These are phyloP conservation scores for Coemansia sp. DNA, from an alignment of 192 early-diverging fungal species.

Conservation along the genomic window DNA sequence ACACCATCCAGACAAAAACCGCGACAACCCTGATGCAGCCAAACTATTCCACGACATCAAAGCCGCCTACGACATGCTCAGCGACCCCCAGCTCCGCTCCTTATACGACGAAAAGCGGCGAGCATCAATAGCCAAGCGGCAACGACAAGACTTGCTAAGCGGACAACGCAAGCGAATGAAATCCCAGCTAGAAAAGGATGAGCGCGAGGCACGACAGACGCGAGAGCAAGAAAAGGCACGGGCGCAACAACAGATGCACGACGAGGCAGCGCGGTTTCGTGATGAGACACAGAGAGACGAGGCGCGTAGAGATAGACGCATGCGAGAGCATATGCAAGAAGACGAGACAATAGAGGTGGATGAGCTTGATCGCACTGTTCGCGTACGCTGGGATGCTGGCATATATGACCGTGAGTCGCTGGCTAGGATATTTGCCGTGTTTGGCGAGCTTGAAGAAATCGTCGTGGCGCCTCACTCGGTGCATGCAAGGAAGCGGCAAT, in stretches of 20 bases:
- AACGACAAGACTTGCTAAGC: slow-evolving; percentile 32
- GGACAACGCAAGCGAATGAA: slow-evolving; percentile 49
- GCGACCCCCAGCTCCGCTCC: slow-evolving; percentile 23
- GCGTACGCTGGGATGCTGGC: slow-evolving; percentile 31
- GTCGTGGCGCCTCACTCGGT: slow-evolving; percentile 27
- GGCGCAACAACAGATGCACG: slow-evolving; percentile 19
- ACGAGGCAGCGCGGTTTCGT: slow-evolving; percentile 42
- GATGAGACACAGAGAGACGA: slow-evolving; percentile 28
- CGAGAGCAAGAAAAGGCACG: slow-evolving; percentile 1
- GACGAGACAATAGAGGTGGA: slow-evolving; percentile 18
- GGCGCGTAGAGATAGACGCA: slow-evolving; percentile 22
- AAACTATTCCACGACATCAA: slow-evolving; percentile 40
- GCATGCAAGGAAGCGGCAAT: slow-evolving; percentile 12
- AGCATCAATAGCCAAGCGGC: slow-evolving; percentile 41
- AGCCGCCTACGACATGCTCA: slow-evolving; percentile 38
- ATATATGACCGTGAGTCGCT: slow-evolving; percentile 14
- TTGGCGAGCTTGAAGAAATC: slow-evolving; percentile 46
- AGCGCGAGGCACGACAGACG: slow-evolving; percentile 21
- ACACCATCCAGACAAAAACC: slow-evolving; percentile 95
- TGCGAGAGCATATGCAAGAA: slow-evolving; percentile 36
- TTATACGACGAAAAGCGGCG: slow-evolving; percentile 39
- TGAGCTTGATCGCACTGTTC: slow-evolving; percentile 40
- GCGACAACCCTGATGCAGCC: slow-evolving; percentile 35
- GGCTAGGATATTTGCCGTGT: slow-evolving; percentile 20
- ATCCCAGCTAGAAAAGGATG: slow-evolving; percentile 40